Conservation (phyloP, 75 land plant species). For the Chamaecyparis obtusa region DNA sequence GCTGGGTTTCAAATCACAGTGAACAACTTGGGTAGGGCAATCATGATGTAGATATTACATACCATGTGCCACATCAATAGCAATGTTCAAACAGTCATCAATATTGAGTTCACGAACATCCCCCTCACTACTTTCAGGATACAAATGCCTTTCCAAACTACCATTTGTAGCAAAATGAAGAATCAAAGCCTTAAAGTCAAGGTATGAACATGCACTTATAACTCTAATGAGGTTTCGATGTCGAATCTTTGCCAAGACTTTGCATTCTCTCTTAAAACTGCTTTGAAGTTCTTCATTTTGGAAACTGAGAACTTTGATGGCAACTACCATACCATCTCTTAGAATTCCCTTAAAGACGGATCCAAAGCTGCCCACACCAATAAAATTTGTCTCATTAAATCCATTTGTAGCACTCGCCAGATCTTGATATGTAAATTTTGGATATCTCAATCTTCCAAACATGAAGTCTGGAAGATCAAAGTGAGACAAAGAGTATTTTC, state of each 20-base stretch:
- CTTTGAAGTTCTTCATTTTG: not conserved
- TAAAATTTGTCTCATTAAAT: slow-evolving; percentile 1
- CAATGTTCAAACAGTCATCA: not conserved
- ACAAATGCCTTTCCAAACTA: slow-evolving; percentile 1
- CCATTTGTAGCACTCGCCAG: slow-evolving; percentile 1
- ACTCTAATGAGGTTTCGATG: not conserved
- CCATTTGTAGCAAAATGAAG: not conserved
- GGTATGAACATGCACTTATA: not conserved
- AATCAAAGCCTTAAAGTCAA: not conserved
- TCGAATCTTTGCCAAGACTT: not conserved
- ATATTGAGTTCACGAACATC: not conserved
- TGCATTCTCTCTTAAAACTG: not conserved
- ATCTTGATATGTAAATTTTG: slow-evolving; percentile 5
- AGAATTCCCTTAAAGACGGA: slow-evolving; percentile 13
- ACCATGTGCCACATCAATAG: slow-evolving; percentile 13
- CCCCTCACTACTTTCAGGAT: not conserved
- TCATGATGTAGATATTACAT: slow-evolving; percentile 17
- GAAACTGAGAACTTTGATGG: slow-evolving; percentile 7
- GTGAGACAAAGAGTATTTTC: too few relatives aligned
- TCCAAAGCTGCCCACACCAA: slow-evolving; percentile 15
- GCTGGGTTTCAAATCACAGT: slow-evolving; percentile 18
- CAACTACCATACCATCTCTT: slow-evolving; percentile 1
- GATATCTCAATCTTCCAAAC: not conserved
- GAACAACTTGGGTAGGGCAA: not conserved
- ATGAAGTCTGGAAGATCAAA: not conserved